Percentiles rank a stretch among this genome's conserved stretches.
phyloP scores from a whole-genome alignment of 805 yeast genomes.

The Metschnikowia lachancei region DNA sequence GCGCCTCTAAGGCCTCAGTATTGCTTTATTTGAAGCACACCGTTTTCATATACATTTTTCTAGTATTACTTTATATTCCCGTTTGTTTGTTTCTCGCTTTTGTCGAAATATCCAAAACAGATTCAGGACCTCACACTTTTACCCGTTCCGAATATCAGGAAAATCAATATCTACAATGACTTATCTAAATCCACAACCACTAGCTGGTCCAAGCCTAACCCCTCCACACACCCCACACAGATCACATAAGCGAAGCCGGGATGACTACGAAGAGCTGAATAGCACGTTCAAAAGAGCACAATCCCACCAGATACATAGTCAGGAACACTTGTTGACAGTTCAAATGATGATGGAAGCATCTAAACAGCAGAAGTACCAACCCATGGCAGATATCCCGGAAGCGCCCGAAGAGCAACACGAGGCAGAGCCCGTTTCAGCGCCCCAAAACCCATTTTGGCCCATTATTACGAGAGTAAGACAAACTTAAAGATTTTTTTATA shows the following conservation, averaged over 20 bases:
- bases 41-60: neutral
- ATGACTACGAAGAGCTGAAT: slow-evolving; percentile 12
- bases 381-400: neutral
- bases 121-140: no score
- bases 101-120: no score
- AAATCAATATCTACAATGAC: neutral
- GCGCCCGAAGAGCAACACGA: slow-evolving; percentile 1
- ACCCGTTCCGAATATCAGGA: neutral
- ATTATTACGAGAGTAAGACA: slow-evolving; percentile 2
- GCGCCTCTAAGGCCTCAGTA: neutral
- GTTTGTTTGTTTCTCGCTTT: no score
- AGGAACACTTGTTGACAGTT: slow-evolving; percentile 31
- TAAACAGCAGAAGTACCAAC: slow-evolving; percentile 9
- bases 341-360: slow-evolving; percentile 33
- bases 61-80: neutral
- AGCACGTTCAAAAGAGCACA: slow-evolving; percentile 23
- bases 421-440: neutral
- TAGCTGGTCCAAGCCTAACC: neutral
- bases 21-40: neutral
- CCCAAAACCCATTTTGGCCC: slow-evolving; percentile 21
- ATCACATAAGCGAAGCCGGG: slow-evolving; percentile 16
- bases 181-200: neutral
- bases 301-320: slow-evolving; percentile 28
- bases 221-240: slow-evolving; percentile 8
- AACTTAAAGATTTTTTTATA: neutral